These are phyloP conservation scores for Truncatella angustata DNA, from an alignment of 2,329 filamentous ascomycete genomes.

Conservation along the genomic window DNA sequence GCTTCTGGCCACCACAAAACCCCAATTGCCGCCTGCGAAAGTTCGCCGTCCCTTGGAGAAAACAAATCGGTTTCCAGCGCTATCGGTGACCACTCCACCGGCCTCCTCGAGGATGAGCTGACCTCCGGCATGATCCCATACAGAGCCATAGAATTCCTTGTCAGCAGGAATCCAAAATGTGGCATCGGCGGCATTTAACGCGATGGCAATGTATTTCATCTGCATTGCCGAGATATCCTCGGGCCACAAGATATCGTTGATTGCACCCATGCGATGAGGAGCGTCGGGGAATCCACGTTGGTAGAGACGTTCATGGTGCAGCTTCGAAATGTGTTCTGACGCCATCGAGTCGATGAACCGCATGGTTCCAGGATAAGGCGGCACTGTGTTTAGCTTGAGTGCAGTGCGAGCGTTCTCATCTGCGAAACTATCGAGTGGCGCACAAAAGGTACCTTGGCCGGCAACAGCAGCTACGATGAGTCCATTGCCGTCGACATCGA, in stretches of 20 bases:
- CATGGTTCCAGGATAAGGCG: neutral
- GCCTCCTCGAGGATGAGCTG: constrained; percentile 49
- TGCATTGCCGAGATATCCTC: constrained; percentile 7
- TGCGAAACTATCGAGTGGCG: neutral
- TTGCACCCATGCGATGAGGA: neutral
- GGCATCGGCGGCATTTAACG: constrained; percentile 3
- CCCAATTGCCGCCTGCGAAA: neutral
- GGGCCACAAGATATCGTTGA: neutral
- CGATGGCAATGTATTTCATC: constrained; percentile 10
- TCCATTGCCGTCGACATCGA: constrained; percentile 43
- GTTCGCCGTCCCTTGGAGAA: neutral
- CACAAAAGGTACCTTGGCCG: neutral
- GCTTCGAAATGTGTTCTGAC: neutral
- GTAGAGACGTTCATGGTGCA: constrained; percentile 1
- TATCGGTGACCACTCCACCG: constrained; percentile 48
- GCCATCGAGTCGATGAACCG: neutral
- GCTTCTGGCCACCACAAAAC: constrained; percentile 1
- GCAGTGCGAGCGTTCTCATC: neutral
- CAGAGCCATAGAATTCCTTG: constrained; percentile 22
- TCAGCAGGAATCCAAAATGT: constrained; percentile 5
- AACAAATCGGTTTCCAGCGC: constrained; percentile 34
- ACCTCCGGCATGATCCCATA: constrained; percentile 57
- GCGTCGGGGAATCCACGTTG: neutral
- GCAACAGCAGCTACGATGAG: constrained; percentile 30
- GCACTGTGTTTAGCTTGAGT: neutral